Evolutionary conservation across 2,329 filamentous ascomycete species (phyloP).

Genomic region (Arthroderma sp.): DNA sequence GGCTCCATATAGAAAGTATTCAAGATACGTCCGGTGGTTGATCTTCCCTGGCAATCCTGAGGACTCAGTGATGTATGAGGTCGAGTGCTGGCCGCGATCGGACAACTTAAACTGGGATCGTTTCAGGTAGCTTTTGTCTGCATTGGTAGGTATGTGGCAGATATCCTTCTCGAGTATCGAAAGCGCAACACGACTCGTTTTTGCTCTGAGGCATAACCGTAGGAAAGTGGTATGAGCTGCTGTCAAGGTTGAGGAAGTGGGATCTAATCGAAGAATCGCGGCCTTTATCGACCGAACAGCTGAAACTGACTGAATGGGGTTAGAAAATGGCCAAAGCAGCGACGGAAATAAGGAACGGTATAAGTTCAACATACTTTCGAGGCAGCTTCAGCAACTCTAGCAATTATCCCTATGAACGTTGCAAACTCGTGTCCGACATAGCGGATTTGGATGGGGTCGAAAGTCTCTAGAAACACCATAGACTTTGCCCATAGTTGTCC

Average conservation of each 20-base stretch:
- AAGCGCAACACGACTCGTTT: conserved; percentile 26
- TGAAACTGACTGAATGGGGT: conserved; percentile 21
- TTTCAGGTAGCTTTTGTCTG: conserved; percentile 15
- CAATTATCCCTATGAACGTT: conserved; percentile 23
- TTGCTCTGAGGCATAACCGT: conserved; percentile 30
- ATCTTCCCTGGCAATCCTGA: conserved; percentile 29
- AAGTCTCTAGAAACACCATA: conserved; percentile 40
- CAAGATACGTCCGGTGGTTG: conserved; percentile 36
- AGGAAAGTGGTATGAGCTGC: conserved; percentile 30
- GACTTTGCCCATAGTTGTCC: conserved; percentile 38
- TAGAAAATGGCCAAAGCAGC: conserved; percentile 2
- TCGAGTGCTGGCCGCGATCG: conserved; percentile 19
- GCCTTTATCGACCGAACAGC: conserved; percentile 29
- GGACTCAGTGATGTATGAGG: conserved; percentile 22
- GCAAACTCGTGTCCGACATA: conserved; percentile 27
- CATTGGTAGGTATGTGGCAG: conserved; percentile 26
- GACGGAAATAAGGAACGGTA: not conserved
- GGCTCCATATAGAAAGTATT: conserved; percentile 55
- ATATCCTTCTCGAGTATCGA: conserved; percentile 30
- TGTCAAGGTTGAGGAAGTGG: conserved; percentile 30
- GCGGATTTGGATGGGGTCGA: conserved; percentile 34
- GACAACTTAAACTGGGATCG: conserved; percentile 17
- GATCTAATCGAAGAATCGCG: conserved; percentile 33
- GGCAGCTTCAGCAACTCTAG: conserved; percentile 19
- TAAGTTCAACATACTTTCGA: conserved; percentile 20